These are phyloP conservation scores for Silene conica DNA, from an alignment of 148 eudicot species.

Conservation along the genomic window DNA sequence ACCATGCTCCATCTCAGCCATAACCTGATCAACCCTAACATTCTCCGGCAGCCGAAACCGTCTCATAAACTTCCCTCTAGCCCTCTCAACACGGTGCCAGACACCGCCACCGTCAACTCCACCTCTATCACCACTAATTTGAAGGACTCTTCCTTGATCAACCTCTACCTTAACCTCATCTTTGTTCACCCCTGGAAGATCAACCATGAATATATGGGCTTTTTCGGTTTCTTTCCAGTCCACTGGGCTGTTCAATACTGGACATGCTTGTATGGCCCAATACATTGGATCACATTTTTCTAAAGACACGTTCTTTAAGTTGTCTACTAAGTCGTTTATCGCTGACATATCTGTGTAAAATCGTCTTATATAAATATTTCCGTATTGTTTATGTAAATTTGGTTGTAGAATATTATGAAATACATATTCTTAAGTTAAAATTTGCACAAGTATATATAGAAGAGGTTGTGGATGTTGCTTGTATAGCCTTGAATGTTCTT, in stretches of 20 bases:
- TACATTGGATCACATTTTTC: slow-evolving; percentile 15
- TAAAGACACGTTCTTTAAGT: slow-evolving; percentile 17
- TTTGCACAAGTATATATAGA: no score
- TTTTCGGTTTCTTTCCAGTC: slow-evolving; percentile 25
- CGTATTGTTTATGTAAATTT: background rate
- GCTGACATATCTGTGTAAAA: background rate
- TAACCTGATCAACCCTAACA: slow-evolving; percentile 31
- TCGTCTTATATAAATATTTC: no score
- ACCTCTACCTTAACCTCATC: slow-evolving; percentile 20
- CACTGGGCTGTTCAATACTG: slow-evolving; percentile 18
- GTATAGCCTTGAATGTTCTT: no score
- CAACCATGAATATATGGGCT: slow-evolving; percentile 13
- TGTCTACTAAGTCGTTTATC: slow-evolving; percentile 13
- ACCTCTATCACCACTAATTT: slow-evolving; percentile 16
- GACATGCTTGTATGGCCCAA: slow-evolving; percentile 22
- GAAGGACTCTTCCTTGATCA: slow-evolving; percentile 1
- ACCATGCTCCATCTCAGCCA: slow-evolving; percentile 38
- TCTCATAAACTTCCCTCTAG: slow-evolving; percentile 35
- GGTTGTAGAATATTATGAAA: background rate
- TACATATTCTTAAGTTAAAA: no score
- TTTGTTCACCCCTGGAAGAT: slow-evolving; percentile 23
- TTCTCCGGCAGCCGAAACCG: slow-evolving; percentile 37
- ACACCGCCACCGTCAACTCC: slow-evolving; percentile 1
- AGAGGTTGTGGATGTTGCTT: no score
- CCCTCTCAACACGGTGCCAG: slow-evolving; percentile 42